A percentile compares a stretch with the other conserved stretches of the same genome.
Conservation (phyloP, 2,329 filamentous ascomycete species). For the Alternaria arborescens region DNA sequence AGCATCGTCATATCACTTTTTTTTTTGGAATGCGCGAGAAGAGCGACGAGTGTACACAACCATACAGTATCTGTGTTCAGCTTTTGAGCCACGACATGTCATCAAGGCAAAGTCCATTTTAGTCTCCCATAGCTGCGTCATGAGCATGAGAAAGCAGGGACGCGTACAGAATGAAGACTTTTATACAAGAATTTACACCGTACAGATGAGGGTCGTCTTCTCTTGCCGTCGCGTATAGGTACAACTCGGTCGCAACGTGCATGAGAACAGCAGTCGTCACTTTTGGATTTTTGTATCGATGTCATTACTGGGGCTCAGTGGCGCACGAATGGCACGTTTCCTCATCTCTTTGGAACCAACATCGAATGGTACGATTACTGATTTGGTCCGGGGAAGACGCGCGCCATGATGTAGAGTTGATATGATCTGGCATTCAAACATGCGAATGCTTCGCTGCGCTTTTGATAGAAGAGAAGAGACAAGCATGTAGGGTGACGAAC, state of each 20-base stretch:
- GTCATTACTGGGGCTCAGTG: too few species aligned
- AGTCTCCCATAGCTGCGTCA: neutral
- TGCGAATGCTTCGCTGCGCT: too few species aligned
- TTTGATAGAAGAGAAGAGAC: too few species aligned
- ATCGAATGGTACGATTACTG: neutral
- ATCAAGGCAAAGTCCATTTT: neutral
- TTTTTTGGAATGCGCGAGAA: neutral
- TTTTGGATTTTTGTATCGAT: too few species aligned
- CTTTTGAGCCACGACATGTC: neutral
- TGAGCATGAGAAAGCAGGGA: neutral
- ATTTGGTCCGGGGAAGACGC: neutral
- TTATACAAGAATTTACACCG: rapidly evolving
- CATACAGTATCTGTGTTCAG: neutral
- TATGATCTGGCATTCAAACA: too few species aligned
- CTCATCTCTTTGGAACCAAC: neutral
- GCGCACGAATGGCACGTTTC: too few species aligned
- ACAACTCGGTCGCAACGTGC: rapidly evolving
- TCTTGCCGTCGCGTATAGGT: neutral
- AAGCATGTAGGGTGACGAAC: too few species aligned
- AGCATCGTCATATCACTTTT: neutral
- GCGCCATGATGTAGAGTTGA: neutral
- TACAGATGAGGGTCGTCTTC: rapidly evolving
- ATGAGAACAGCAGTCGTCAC: neutral
- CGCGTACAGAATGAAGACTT: rapidly evolving
- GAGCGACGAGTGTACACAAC: neutral